phyloP scores from a whole-genome alignment of 2,329 filamentous ascomycete genomes.

The Paramyrothecium sp. region DNA sequence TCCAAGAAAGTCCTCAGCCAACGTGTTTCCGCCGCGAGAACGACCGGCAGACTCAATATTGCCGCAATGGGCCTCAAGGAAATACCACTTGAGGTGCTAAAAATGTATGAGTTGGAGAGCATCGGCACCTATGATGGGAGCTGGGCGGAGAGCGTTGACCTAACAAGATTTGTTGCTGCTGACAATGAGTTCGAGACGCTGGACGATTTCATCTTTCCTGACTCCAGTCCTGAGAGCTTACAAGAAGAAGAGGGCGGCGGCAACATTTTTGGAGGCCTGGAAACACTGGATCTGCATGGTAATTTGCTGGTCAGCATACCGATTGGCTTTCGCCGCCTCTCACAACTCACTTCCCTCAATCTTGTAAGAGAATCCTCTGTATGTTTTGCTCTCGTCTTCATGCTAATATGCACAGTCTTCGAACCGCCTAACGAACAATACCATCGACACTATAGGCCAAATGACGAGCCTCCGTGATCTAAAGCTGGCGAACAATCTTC shows the following conservation, averaged over 20 bases:
- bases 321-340: slow-evolving; percentile 69
- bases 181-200: slow-evolving; percentile 84
- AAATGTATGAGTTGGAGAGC: slow-evolving; percentile 83
- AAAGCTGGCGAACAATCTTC: slow-evolving; percentile 74
- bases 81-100: slow-evolving; percentile 79
- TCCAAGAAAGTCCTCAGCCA: slow-evolving; percentile 69
- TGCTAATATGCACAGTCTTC: slow-evolving; percentile 57
- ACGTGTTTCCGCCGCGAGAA: slow-evolving; percentile 70
- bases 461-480: slow-evolving; percentile 74
- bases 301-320: slow-evolving; percentile 75
- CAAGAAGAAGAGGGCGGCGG: slow-evolving; percentile 64
- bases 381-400: neutral
- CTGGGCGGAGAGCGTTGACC: slow-evolving; percentile 91
- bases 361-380: slow-evolving; percentile 51
- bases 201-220: slow-evolving; percentile 75
- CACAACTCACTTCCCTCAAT: slow-evolving; percentile 77
- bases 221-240: slow-evolving; percentile 56
- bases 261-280: slow-evolving; percentile 78
- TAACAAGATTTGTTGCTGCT: slow-evolving; percentile 80
- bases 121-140: slow-evolving; percentile 61
- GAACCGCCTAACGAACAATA: slow-evolving; percentile 73
- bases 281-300: slow-evolving; percentile 81
- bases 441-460: slow-evolving; percentile 71
- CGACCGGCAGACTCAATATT: slow-evolving; percentile 82
- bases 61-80: slow-evolving; percentile 76